Percentiles rank a stretch among this genome's conserved stretches.
These are phyloP conservation scores for Mycena polygramma DNA, from an alignment of 768 basidiomycete species.

Conservation along the genomic window DNA sequence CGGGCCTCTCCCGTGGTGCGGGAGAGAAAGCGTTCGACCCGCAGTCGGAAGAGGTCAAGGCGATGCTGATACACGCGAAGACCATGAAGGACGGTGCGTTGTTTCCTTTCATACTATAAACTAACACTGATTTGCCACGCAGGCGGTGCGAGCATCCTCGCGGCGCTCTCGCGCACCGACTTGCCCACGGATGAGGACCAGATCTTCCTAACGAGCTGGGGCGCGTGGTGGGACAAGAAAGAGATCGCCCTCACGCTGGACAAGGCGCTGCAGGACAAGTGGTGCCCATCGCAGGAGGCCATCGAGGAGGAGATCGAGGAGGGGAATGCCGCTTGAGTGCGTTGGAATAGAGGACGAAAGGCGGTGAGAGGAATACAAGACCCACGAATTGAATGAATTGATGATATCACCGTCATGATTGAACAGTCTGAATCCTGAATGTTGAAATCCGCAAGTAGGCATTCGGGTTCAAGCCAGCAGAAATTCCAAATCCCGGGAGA, in stretches of 20 bases:
- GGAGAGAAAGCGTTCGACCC: neutral
- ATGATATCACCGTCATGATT: too few species aligned
- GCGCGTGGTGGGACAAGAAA: slow-evolving; percentile 34
- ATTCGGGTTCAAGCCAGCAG: too few species aligned
- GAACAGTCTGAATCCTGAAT: too few species aligned
- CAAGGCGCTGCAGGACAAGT: slow-evolving; percentile 27
- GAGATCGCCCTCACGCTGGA: slow-evolving; percentile 14
- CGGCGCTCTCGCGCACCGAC: slow-evolving; percentile 24
- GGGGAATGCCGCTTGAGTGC: too few species aligned
- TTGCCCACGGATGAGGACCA: slow-evolving; percentile 26
- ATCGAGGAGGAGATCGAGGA: slow-evolving; percentile 16
- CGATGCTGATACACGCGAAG: slow-evolving; percentile 19
- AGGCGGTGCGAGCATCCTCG: slow-evolving; percentile 26
- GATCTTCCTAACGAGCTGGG: slow-evolving; percentile 37
- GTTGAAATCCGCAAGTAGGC: too few species aligned
- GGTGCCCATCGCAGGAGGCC: slow-evolving; percentile 20
- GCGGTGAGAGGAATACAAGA: too few species aligned
- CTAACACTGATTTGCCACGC: neutral
- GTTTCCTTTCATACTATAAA: neutral
- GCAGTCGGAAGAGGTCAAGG: neutral
- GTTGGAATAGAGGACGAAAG: too few species aligned
- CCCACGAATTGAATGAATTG: too few species aligned
- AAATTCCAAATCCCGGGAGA: too few species aligned
- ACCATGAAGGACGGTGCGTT: slow-evolving; percentile 10
- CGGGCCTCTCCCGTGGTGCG: slow-evolving; percentile 4